These are phyloP conservation scores for Aristolochia californica DNA, from an alignment of 164 flowering plant genomes.

Conservation along the genomic window DNA sequence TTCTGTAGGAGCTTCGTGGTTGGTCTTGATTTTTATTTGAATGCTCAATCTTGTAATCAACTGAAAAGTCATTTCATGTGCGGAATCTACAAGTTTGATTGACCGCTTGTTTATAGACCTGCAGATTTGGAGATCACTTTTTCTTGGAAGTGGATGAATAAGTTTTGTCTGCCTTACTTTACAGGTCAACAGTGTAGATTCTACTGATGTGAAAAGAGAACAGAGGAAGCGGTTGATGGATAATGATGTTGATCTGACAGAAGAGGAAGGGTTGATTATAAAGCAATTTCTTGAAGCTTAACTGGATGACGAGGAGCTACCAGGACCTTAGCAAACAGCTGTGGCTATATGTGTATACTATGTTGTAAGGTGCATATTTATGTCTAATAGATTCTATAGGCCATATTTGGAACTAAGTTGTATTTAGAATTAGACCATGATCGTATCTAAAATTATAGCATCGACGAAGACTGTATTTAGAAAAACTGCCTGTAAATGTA, in stretches of 20 bases:
- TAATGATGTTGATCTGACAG: slow-evolving; percentile 57
- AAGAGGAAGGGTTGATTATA: slow-evolving; percentile 39
- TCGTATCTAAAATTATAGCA: too few relatives aligned
- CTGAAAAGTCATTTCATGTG: background rate
- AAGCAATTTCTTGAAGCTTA: slow-evolving; percentile 45
- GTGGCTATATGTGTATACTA: background rate
- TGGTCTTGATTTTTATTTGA: background rate
- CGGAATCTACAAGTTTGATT: background rate
- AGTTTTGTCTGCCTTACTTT: background rate
- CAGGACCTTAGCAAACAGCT: background rate
- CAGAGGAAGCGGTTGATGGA: slow-evolving; percentile 35
- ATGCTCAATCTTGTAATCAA: background rate
- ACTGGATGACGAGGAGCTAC: slow-evolving; percentile 11
- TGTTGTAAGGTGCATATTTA: background rate
- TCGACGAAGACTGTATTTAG: too few relatives aligned
- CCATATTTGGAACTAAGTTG: too few relatives aligned
- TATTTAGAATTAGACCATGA: too few relatives aligned
- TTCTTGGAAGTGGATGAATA: too few relatives aligned
- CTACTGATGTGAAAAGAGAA: slow-evolving; percentile 22
- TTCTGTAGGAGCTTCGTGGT: background rate
- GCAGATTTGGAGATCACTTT: background rate
- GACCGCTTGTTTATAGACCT: too few relatives aligned
- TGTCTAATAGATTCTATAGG: background rate
- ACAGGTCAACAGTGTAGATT: slow-evolving; percentile 47
- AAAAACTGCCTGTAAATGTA: too few relatives aligned